phyloP scores from a whole-genome alignment of 441 rosid species.

The Aleurites moluccanus region DNA sequence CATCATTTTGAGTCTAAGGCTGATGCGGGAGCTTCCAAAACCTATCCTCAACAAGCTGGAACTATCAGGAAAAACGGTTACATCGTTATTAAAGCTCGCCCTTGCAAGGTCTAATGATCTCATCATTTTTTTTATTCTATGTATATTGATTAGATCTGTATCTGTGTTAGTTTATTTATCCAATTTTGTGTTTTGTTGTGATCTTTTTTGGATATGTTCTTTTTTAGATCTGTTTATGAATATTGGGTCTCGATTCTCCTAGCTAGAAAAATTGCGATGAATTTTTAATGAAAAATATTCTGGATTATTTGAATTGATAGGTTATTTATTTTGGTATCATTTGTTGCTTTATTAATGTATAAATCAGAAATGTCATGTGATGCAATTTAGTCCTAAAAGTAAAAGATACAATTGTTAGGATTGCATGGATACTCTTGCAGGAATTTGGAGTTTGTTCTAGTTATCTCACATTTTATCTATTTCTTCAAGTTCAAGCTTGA shows the following conservation, averaged over 20 bases:
- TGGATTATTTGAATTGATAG: too few relatives aligned
- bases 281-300: neutral
- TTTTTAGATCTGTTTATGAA: neutral
- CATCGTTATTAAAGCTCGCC: slow-evolving; percentile 85
- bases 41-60: slow-evolving; percentile 87
- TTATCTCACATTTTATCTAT: too few relatives aligned
- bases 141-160: neutral
- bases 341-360: too few relatives aligned
- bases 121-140: neutral
- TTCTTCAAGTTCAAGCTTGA: too few relatives aligned
- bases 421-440: too few relatives aligned
- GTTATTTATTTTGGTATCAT: too few relatives aligned
- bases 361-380: too few relatives aligned
- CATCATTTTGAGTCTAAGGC: slow-evolving; percentile 94
- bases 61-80: slow-evolving; percentile 86
- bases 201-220: neutral
- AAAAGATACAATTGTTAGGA: too few relatives aligned
- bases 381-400: too few relatives aligned
- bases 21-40: slow-evolving; percentile 90
- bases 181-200: neutral
- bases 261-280: neutral
- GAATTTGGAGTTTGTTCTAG: too few relatives aligned
- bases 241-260: neutral
- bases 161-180: neutral
- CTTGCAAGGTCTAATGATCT: slow-evolving; percentile 51